Conservation (phyloP, 768 basidiomycete species). For the Aureoboletus auriporus region DNA sequence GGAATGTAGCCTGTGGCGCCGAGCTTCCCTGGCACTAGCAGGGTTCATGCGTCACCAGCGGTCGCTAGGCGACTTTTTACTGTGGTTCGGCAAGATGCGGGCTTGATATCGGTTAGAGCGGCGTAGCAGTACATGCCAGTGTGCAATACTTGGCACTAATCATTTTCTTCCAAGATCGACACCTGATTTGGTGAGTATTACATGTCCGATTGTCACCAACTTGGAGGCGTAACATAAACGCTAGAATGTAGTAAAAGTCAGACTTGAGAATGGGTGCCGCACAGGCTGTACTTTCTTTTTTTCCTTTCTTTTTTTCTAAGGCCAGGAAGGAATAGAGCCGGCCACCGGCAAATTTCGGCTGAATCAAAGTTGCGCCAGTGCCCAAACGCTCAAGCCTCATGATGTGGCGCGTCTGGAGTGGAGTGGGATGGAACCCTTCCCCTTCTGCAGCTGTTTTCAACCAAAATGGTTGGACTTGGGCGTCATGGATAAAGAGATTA, state of each 20-base stretch:
- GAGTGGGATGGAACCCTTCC: too few relatives aligned
- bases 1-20: slow-evolving; percentile 13
- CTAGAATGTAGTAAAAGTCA: too few relatives aligned
- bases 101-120: slow-evolving; percentile 13
- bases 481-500: background rate
- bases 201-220: too few relatives aligned
- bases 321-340: background rate
- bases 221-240: too few relatives aligned
- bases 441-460: background rate
- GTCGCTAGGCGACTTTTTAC: background rate
- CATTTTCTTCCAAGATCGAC: too few relatives aligned
- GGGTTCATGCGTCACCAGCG: slow-evolving; percentile 1
- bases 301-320: too few relatives aligned
- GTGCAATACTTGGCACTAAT: background rate
- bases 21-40: slow-evolving; percentile 1
- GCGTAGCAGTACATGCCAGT: background rate
- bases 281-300: too few relatives aligned
- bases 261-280: too few relatives aligned
- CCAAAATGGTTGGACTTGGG: background rate
- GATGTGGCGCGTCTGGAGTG: slow-evolving; percentile 6
- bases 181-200: too few relatives aligned
- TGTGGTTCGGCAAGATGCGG: background rate
- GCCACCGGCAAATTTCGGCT: too few relatives aligned
- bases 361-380: too few relatives aligned
- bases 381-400: background rate